phyloP scores from a whole-genome alignment of 352 stramenopile genomes.

The Thalassiosira sp. region DNA sequence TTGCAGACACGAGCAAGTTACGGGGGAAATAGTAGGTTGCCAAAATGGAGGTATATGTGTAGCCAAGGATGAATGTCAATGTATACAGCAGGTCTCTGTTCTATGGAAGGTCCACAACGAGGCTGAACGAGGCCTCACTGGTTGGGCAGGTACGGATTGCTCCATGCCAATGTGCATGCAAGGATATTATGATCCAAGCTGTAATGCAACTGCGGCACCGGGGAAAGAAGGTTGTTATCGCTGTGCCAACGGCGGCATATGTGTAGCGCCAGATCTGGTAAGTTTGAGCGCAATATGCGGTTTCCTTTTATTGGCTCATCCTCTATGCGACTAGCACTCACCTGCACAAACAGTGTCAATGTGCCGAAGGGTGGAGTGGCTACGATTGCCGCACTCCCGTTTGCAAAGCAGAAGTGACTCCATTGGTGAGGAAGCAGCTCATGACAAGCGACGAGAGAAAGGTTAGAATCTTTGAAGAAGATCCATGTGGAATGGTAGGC shows the following conservation, averaged over 20 bases:
- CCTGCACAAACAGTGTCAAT: constrained; percentile 80
- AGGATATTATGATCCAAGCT: constrained; percentile 92
- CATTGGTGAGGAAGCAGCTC: constrained; percentile 85
- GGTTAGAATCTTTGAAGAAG: constrained; percentile 89
- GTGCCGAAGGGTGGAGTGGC: constrained; percentile 90
- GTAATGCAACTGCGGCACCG: constrained; percentile 69
- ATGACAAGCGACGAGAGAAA: constrained; percentile 93
- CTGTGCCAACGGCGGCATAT: constrained; percentile 92
- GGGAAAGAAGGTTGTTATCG: constrained; percentile 90
- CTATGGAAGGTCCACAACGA: constrained; percentile 85
- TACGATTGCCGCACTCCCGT: constrained; percentile 93
- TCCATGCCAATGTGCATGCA: constrained; percentile 94
- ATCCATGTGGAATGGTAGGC: constrained; percentile 90
- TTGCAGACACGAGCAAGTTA: constrained; percentile 83
- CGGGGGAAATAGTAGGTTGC: constrained; percentile 79
- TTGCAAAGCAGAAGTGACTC: constrained; percentile 83
- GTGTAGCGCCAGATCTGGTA: constrained; percentile 80
- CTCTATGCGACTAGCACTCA: no score
- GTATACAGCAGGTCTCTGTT: constrained; percentile 87
- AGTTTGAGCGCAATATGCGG: background rate
- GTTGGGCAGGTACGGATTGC: constrained; percentile 91
- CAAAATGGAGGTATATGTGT: constrained; percentile 91
- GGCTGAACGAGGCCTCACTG: constrained; percentile 87
- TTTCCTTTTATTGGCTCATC: no score
- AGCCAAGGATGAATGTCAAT: constrained; percentile 91